A percentile compares a stretch with the other conserved stretches of the same genome.
Conservation (phyloP, 129 eudicot genomes). For the Mikania micrantha region DNA sequence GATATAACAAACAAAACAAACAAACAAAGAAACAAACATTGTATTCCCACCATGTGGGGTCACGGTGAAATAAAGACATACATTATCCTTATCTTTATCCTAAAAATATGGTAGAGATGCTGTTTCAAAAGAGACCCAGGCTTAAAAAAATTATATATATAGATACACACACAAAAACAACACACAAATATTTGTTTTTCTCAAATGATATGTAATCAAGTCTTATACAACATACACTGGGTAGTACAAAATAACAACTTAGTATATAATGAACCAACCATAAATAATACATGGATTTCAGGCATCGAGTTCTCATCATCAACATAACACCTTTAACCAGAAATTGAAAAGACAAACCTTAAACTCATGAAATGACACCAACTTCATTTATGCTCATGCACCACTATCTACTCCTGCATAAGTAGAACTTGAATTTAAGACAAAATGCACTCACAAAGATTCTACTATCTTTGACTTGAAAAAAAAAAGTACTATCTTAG, state of each 20-base stretch:
- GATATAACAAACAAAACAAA: too few species aligned
- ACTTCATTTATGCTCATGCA: constrained; percentile 5
- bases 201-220: too few species aligned
- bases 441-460: constrained; percentile 1
- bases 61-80: too few species aligned
- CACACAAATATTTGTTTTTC: too few species aligned
- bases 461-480: not conserved
- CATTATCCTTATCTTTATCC: too few species aligned
- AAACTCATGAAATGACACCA: constrained; percentile 3
- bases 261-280: not conserved
- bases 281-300: constrained; percentile 1
- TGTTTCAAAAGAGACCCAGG: too few species aligned
- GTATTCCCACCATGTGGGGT: too few species aligned
- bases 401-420: constrained; percentile 29
- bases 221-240: too few species aligned
- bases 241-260: not conserved
- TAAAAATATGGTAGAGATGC: too few species aligned
- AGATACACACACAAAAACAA: too few species aligned
- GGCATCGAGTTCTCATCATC: constrained; percentile 17
- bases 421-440: not conserved
- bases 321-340: constrained; percentile 11
- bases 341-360: constrained; percentile 10
- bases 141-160: too few species aligned
- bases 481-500: not conserved
- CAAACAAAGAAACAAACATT: too few species aligned